These are phyloP conservation scores for Arthrobotrys sphaeroides DNA, from an alignment of 2,329 filamentous ascomycete species.

Conservation along the genomic window DNA sequence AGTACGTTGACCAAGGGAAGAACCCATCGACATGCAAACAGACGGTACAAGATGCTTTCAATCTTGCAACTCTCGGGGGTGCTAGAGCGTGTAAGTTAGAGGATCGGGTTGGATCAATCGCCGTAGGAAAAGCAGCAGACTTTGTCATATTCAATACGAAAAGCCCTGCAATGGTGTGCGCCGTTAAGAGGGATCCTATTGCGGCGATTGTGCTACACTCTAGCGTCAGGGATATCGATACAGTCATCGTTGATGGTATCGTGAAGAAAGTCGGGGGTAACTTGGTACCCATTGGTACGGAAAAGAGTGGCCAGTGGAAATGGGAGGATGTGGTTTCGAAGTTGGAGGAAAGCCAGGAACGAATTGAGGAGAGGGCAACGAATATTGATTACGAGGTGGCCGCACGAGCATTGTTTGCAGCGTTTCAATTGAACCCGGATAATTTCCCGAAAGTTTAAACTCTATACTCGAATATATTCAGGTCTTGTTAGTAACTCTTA, in stretches of 20 bases:
- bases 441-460: no score
- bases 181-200: slow-evolving; percentile 62
- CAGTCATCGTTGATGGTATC: slow-evolving; percentile 63
- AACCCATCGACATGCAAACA: slow-evolving; percentile 58
- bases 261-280: slow-evolving; percentile 61
- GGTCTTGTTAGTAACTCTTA: no score
- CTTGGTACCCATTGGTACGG: slow-evolving; percentile 58
- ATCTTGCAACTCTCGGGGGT: slow-evolving; percentile 65
- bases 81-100: slow-evolving; percentile 63
- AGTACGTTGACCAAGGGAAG: slow-evolving; percentile 57
- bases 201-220: slow-evolving; percentile 63
- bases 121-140: slow-evolving; percentile 65
- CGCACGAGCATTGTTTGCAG: neutral
- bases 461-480: no score
- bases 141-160: slow-evolving; percentile 64
- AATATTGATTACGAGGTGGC: slow-evolving; percentile 58
- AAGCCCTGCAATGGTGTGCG: slow-evolving; percentile 63
- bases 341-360: slow-evolving; percentile 58
- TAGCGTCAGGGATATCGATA: slow-evolving; percentile 62
- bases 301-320: slow-evolving; percentile 54
- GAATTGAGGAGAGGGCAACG: slow-evolving; percentile 59
- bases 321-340: slow-evolving; percentile 60
- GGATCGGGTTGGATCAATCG: slow-evolving; percentile 62
- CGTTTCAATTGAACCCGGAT: no score
- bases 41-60: slow-evolving; percentile 64